These are phyloP conservation scores for Coemansia umbellata DNA, from an alignment of 192 early-diverging fungal genomes.

Conservation along the genomic window DNA sequence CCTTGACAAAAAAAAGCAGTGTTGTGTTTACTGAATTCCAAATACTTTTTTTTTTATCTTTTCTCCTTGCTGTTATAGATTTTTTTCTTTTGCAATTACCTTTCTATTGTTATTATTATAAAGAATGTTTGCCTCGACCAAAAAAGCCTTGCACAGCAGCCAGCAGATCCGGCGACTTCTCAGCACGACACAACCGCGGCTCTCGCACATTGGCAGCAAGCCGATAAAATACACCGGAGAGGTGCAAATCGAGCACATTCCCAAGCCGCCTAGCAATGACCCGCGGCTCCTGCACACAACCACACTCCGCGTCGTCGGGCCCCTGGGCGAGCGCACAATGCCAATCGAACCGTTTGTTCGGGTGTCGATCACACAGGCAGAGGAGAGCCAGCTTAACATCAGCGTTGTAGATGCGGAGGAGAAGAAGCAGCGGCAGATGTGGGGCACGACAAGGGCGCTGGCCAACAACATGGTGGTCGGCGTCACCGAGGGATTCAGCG, in stretches of 20 bases:
- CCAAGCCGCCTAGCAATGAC: conserved; percentile 58
- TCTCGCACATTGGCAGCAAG: conserved; percentile 80
- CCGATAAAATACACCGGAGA: conserved; percentile 70
- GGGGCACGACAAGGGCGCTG: conserved; percentile 94
- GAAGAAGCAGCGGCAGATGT: conserved; percentile 84
- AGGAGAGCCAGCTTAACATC: conserved; percentile 53
- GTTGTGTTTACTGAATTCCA: not conserved
- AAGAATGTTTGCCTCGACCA: not conserved
- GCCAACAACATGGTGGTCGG: conserved; percentile 83
- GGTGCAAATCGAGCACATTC: conserved; percentile 66
- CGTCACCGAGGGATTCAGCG: conserved; percentile 83
- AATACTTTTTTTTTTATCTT: not conserved
- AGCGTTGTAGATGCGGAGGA: conserved; percentile 56
- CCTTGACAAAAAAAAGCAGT: not conserved
- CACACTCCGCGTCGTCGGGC: conserved; percentile 72
- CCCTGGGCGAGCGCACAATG: conserved; percentile 71
- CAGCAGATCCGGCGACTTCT: not conserved
- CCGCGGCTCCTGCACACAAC: conserved; percentile 64
- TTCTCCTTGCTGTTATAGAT: not conserved
- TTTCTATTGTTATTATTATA: not conserved
- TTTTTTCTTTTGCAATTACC: not conserved
- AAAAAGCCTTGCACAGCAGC: not conserved
- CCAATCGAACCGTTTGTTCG: conserved; percentile 81
- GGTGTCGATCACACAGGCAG: conserved; percentile 16
- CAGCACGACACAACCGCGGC: conserved; percentile 12